These are phyloP conservation scores for Chenopodium suecicum DNA, from an alignment of 148 eudicot species.

Conservation along the genomic window DNA sequence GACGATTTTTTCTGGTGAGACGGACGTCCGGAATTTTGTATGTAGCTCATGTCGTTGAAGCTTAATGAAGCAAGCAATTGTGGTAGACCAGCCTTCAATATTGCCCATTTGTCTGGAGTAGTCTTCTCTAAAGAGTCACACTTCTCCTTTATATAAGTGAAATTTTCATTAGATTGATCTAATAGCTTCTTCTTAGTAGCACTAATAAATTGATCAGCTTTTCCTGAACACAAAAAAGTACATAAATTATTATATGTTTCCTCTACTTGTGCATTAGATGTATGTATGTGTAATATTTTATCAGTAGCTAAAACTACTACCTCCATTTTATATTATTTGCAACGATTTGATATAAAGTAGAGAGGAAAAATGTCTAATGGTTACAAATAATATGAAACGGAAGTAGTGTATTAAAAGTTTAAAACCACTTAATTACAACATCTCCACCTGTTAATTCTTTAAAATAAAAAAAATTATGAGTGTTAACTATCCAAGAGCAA, in stretches of 20 bases:
- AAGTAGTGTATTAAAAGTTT: too few relatives aligned
- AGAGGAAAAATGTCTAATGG: too few relatives aligned
- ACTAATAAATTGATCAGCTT: slow-evolving; percentile 39
- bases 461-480: too few relatives aligned
- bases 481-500: too few relatives aligned
- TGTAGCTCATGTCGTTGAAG: slow-evolving; percentile 46
- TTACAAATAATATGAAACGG: too few relatives aligned
- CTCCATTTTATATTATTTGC: too few relatives aligned
- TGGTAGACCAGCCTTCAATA: slow-evolving; percentile 51
- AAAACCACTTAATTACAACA: too few relatives aligned
- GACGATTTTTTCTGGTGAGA: slow-evolving; percentile 52
- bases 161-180: slow-evolving; percentile 47
- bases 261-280: too few relatives aligned
- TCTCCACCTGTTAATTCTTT: too few relatives aligned
- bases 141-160: slow-evolving; percentile 43
- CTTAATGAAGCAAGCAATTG: slow-evolving; percentile 45
- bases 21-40: slow-evolving; percentile 29
- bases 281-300: too few relatives aligned
- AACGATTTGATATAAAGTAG: too few relatives aligned
- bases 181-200: slow-evolving; percentile 43
- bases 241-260: neutral
- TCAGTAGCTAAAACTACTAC: too few relatives aligned
- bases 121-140: slow-evolving; percentile 37
- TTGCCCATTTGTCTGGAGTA: slow-evolving; percentile 20
- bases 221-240: slow-evolving; percentile 31